These are phyloP conservation scores for Fragaria vesca DNA, from an alignment of 306 rosid genomes.

Conservation along the genomic window DNA sequence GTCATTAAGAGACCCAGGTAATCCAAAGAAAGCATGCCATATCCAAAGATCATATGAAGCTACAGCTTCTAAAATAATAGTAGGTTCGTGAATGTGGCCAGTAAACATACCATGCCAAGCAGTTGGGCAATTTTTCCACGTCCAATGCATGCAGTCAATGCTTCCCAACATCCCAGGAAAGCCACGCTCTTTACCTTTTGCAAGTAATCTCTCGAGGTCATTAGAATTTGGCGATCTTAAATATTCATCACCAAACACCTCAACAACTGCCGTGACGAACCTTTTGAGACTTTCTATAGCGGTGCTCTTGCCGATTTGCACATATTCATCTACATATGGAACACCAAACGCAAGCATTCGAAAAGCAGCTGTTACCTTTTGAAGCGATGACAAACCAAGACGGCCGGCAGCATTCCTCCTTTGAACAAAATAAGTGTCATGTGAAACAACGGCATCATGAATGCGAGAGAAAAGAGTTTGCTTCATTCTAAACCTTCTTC, in stretches of 20 bases:
- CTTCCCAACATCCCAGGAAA: too few relatives aligned
- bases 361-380: neutral
- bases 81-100: neutral
- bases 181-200: too few relatives aligned
- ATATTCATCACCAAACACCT: too few relatives aligned
- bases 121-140: neutral
- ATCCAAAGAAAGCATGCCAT: too few relatives aligned
- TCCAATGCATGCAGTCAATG: slow-evolving; percentile 17
- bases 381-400: neutral
- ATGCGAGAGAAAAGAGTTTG: neutral
- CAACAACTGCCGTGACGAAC: too few relatives aligned
- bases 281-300: too few relatives aligned
- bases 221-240: too few relatives aligned
- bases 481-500: neutral
- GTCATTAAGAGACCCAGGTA: neutral
- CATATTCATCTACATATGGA: neutral
- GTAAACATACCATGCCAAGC: slow-evolving; percentile 7
- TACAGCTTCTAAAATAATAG: neutral
- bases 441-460: neutral
- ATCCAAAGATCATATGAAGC: neutral
- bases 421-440: neutral
- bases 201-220: too few relatives aligned
- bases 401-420: neutral
- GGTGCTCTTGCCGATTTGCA: neutral
- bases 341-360: neutral